Base-by-base conservation (phyloP, 192 early-diverging fungal genomes). In the Rhizophlyctis rosea region DNA sequence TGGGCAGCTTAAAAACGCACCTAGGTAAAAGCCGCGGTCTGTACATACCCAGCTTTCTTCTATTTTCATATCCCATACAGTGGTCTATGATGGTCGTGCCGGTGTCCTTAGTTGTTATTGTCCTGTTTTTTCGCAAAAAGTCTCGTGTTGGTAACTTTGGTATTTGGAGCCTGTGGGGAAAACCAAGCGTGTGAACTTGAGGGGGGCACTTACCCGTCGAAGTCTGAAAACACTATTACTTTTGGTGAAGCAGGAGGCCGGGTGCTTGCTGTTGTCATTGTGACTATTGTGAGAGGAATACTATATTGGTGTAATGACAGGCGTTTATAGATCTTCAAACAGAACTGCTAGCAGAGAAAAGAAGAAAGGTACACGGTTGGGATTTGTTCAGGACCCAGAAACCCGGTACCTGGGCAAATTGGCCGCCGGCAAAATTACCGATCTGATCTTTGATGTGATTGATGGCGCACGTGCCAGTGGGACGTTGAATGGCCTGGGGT, bases 71-170 rank as follows among this genome's bases (percentile, higher is more conserved):
- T 11, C 76, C 76, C 65, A 83, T 77, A 36, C 58, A 51, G 23
- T 31, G 11, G 51, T 82, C 81, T 51, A 82, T 80, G 29, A 82
- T 44, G 34, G 70, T 32, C 2, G 60, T 74, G 4, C 81, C 81
- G 14, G 81, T 83, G 59, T 83, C 78, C 33, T 60, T 24, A 1
- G 31, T 47, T 13, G 62, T 31, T 34, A 76, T 71, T 1, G 72
- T 71, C 16, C 58, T 50, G 59, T 34, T 55, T 23, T 21, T 23
- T 7, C 3, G 44, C n/a, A 5, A 36, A 36, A 21, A 47, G 39
- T 39, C 16, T 30, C 4, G 44, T 13, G 58, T 16, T 51, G 4
- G 4, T n/a, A 21, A 13, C 27, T 4, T 27, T 13, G 44, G 24
- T 4, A 16, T 60, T 36, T 9, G 39, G n/a, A 4, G 27, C 44